phyloP scores from a whole-genome alignment of 2,329 filamentous ascomycete genomes.

The Colletotrichum coccodes region DNA sequence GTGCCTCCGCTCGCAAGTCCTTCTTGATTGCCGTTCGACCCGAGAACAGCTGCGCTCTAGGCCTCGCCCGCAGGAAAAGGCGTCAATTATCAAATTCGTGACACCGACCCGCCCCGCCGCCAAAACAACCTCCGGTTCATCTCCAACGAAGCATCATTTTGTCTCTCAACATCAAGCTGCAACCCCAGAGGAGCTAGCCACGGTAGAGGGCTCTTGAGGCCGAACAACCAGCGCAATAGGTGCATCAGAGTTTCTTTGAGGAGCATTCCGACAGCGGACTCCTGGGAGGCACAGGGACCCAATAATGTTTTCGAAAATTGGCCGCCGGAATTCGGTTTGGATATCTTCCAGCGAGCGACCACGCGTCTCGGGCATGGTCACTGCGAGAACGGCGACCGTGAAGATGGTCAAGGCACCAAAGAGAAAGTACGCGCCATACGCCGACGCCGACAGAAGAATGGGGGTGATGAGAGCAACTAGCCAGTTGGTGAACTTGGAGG shows the following conservation, averaged over 20 bases:
- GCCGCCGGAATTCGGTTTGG: constrained; percentile 54
- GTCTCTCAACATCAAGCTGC: background rate
- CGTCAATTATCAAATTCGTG: too few species aligned
- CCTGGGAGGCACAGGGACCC: background rate
- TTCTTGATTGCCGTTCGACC: too few species aligned
- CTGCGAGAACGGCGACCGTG: constrained; percentile 46
- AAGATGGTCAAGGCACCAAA: constrained; percentile 52
- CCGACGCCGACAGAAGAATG: constrained; percentile 48
- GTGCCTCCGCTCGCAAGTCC: too few species aligned
- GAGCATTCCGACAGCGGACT: background rate
- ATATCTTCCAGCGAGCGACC: constrained; percentile 53
- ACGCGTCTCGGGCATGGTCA: constrained; percentile 55
- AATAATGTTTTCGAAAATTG: background rate
- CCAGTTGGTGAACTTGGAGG: constrained; percentile 51
- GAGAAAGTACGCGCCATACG: constrained; percentile 56
- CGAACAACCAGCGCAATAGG: background rate
- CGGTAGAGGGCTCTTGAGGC: background rate
- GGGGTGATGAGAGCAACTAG: constrained; percentile 57
- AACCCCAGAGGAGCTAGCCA: background rate
- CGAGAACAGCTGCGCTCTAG: too few species aligned
- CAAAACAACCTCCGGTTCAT: too few species aligned
- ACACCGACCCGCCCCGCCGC: too few species aligned
- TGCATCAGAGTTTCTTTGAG: background rate
- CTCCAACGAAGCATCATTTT: too few species aligned
- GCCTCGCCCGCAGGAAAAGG: too few species aligned